These are phyloP conservation scores for Vaccinium corymbosum DNA, from an alignment of 148 eudicot genomes.

Conservation along the genomic window DNA sequence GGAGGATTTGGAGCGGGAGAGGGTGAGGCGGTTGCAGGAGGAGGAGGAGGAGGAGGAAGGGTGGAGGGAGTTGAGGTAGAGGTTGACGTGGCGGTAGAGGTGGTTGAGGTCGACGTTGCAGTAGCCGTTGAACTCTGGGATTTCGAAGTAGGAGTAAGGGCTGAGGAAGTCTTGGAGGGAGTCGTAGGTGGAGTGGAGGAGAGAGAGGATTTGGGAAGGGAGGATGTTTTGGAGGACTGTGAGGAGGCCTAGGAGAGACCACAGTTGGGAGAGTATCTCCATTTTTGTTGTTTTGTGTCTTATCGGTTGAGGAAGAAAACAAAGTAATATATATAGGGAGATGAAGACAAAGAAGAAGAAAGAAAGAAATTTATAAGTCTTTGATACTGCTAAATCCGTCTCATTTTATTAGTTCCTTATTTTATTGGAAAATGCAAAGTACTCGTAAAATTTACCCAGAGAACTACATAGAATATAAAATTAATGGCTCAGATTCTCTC, in stretches of 20 bases:
- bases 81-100: slow-evolving; percentile 34
- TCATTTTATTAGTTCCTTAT: no score
- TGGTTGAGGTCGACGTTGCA: slow-evolving; percentile 35
- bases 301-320: no score
- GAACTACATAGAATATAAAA: no score
- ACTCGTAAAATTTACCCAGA: no score
- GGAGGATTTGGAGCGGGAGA: slow-evolving; percentile 34
- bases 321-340: no score
- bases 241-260: slow-evolving; percentile 35
- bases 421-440: no score
- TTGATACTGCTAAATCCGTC: no score
- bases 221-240: slow-evolving; percentile 37
- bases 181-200: slow-evolving; percentile 23
- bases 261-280: slow-evolving; percentile 34
- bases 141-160: slow-evolving; percentile 32
- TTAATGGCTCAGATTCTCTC: no score
- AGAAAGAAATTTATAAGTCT: no score
- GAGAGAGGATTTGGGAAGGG: slow-evolving; percentile 28
- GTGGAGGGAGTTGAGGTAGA: slow-evolving; percentile 35
- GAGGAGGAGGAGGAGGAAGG: slow-evolving; percentile 25
- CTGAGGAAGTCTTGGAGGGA: slow-evolving; percentile 29
- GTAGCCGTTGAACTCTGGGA: slow-evolving; percentile 38
- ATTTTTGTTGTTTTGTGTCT: background rate
- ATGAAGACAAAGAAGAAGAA: no score
- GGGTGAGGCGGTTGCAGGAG: slow-evolving; percentile 35